Evolutionary conservation across 768 basidiomycete genomes (phyloP).

Genomic region (Pholiota conissans): DNA sequence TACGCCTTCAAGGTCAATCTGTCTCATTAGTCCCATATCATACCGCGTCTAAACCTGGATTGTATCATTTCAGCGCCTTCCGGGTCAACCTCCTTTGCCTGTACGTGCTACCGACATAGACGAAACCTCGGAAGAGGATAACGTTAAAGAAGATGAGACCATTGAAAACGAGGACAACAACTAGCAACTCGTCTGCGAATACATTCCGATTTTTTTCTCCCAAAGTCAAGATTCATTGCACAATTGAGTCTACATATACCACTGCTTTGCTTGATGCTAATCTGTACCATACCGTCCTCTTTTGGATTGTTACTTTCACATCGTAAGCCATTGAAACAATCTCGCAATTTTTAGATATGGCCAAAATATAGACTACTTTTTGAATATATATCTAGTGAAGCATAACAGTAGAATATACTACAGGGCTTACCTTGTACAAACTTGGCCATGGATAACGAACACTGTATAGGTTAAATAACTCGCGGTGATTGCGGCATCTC

Average conservation of each 20-base stretch:
- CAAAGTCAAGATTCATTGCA: too few relatives aligned
- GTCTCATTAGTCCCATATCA: not conserved
- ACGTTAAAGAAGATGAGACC: slow-evolving; percentile 16
- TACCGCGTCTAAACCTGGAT: too few relatives aligned
- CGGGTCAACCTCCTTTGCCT: slow-evolving; percentile 54
- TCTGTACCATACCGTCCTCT: not conserved
- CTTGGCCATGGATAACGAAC: too few relatives aligned
- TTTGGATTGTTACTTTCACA: not conserved
- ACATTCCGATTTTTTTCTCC: too few relatives aligned
- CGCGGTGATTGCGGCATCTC: too few relatives aligned
- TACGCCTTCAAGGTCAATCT: slow-evolving; percentile 73
- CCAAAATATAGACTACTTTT: not conserved
- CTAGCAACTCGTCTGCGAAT: too few relatives aligned
- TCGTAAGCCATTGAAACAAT: not conserved
- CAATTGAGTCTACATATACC: not conserved
- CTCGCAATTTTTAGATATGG: not conserved
- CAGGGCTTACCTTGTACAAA: too few relatives aligned
- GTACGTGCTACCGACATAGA: slow-evolving; percentile 19
- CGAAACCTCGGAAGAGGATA: slow-evolving; percentile 17
- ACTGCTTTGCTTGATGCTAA: not conserved
- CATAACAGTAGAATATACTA: too few relatives aligned
- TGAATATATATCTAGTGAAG: too few relatives aligned
- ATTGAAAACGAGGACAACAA: slow-evolving; percentile 15
- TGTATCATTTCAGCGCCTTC: slow-evolving; percentile 43
- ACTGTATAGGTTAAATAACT: too few relatives aligned